Conservation (phyloP, 1,284 basidiomycete species). For the Boletus nobilissimus region DNA sequence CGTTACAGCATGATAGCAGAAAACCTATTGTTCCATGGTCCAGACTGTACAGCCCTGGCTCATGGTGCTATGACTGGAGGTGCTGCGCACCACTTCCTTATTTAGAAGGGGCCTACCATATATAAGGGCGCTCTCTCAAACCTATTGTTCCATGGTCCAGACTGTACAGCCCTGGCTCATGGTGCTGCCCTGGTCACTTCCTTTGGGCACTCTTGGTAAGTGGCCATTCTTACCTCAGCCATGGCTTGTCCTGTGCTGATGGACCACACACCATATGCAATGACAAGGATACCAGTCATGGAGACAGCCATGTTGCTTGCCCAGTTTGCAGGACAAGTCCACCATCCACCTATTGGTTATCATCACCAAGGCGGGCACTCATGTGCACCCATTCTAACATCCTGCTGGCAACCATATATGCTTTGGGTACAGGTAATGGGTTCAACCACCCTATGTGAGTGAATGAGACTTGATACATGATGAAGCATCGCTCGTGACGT, state of each 20-base stretch:
- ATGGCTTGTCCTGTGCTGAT: constrained; percentile 71
- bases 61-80: no score
- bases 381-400: constrained; percentile 14
- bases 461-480: not conserved
- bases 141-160: no score
- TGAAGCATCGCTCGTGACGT: not conserved
- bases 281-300: constrained; percentile 64
- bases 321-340: constrained; percentile 78
- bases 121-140: no score
- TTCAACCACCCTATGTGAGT: constrained; percentile 65
- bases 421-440: constrained; percentile 76
- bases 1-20: no score
- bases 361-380: constrained; percentile 7
- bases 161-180: no score
- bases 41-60: no score
- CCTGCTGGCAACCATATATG: constrained; percentile 77
- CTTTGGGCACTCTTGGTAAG: no score
- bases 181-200: no score
- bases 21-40: no score
- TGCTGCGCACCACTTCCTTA: no score
- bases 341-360: constrained; percentile 70
- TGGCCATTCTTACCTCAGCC: no score
- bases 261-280: constrained; percentile 68
- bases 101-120: no score
- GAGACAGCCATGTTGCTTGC: constrained; percentile 71